Evolutionary conservation across 345 rosid genomes (phyloP).

Genomic region (Fremontodendron californicum): DNA sequence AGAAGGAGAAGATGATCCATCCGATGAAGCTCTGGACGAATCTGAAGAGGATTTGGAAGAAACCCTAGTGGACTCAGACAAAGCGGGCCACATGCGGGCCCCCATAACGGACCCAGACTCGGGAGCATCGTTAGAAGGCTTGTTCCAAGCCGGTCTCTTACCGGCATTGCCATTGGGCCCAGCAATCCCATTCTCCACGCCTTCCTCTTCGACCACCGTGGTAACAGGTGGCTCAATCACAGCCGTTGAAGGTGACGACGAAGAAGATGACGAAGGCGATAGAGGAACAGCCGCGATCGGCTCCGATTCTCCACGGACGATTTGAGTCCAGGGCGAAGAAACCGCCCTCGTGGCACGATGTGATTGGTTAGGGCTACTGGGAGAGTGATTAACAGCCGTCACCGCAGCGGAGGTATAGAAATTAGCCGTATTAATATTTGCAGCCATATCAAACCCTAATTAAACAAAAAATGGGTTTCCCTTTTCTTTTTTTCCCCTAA

Average conservation of each 20-base stretch:
- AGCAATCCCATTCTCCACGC: slow-evolving; percentile 28
- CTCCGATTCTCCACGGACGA: slow-evolving; percentile 45
- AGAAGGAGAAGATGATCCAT: slow-evolving; percentile 45
- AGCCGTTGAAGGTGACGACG: slow-evolving; percentile 2
- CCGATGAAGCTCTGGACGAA: slow-evolving; percentile 38
- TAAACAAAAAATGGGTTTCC: slow-evolving; percentile 7
- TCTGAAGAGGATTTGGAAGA: slow-evolving; percentile 37
- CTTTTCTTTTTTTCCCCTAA: not conserved
- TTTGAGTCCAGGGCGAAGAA: slow-evolving; percentile 41
- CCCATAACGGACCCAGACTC: slow-evolving; percentile 59
- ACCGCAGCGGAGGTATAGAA: slow-evolving; percentile 3
- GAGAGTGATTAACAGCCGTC: slow-evolving; percentile 10
- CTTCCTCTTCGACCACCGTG: slow-evolving; percentile 35
- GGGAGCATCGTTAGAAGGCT: slow-evolving; percentile 51
- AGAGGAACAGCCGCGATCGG: slow-evolving; percentile 18
- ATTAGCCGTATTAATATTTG: not conserved
- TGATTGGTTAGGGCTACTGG: slow-evolving; percentile 21
- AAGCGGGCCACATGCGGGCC: slow-evolving; percentile 59
- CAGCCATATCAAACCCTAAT: slow-evolving; percentile 9
- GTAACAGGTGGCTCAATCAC: slow-evolving; percentile 21
- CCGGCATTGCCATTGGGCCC: slow-evolving; percentile 48
- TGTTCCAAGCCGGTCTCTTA: slow-evolving; percentile 68
- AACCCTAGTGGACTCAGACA: slow-evolving; percentile 56
- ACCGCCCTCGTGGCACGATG: slow-evolving; percentile 8
- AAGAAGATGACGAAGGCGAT: slow-evolving; percentile 6